Conservation (phyloP, 1,284 basidiomycete genomes). For the Peniophora sp. region DNA sequence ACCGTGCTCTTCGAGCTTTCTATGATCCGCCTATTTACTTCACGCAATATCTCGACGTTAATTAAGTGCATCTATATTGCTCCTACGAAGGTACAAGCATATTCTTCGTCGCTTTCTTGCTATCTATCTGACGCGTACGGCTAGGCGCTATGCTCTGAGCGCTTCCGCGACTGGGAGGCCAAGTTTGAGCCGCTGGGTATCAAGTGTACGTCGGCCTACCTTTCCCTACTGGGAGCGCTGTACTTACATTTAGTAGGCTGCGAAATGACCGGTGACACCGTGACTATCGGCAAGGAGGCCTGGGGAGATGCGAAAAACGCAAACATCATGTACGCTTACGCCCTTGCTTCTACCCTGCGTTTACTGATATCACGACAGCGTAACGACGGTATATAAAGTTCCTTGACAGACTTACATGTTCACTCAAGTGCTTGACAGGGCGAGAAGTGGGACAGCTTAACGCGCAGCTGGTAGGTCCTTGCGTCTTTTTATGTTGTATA, state of each 20-base stretch:
- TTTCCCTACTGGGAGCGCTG: not conserved
- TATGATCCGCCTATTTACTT: conserved; percentile 66
- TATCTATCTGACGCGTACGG: not conserved
- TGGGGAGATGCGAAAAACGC: conserved; percentile 71
- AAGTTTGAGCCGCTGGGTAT: conserved; percentile 75
- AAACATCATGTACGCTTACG: conserved; percentile 58
- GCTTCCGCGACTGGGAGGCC: conserved; percentile 74
- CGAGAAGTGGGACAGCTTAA: conserved; percentile 93
- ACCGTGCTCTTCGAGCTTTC: conserved; percentile 91
- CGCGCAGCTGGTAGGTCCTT: conserved; percentile 60
- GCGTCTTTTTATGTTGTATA: not conserved
- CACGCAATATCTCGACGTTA: conserved; percentile 19
- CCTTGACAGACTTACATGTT: conserved; percentile 7
- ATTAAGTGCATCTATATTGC: conserved; percentile 88
- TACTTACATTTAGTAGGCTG: conserved; percentile 44
- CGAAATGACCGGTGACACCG: conserved; percentile 90
- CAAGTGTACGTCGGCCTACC: conserved; percentile 43
- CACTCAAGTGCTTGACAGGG: conserved; percentile 39
- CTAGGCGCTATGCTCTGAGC: conserved; percentile 85
- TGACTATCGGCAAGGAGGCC: conserved; percentile 46
- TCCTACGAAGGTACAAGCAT: conserved; percentile 70
- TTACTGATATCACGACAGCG: conserved; percentile 27
- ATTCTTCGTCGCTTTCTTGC: not conserved
- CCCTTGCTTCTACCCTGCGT: not conserved
- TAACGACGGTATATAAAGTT: conserved; percentile 57